Evolutionary conservation across 106 monocot species (phyloP), one percentile per base, ranked within the genome.

Genomic region (Chionographis japonica): DNA sequence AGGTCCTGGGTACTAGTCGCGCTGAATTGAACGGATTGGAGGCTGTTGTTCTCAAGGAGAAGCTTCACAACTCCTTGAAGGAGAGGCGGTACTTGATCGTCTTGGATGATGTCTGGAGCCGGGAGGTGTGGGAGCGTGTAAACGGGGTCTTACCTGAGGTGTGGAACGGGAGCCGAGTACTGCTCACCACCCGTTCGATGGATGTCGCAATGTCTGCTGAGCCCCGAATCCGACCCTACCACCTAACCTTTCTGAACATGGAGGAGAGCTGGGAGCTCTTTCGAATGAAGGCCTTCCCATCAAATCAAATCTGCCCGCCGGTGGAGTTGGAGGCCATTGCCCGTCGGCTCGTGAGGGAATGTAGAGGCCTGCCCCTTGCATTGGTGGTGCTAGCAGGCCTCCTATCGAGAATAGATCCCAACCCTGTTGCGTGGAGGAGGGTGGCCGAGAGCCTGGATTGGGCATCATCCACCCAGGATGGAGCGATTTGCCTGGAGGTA

Each of bases 121-220:
- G 12, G 1, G 62, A 72, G 6, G 58, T 72, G 14, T 72, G 72
- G 72, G 8, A 38, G 16, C 4, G 19, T 8, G 20, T 72, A 6
- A 18, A n/a, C 8, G 51, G 18, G 2, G 42, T 18, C 14, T 16
- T 72, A 13, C 72, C 72, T 36, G 49, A 62, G 11, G 15, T 15
- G 16, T 4, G 15, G 19, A 72, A 72, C n/a, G 72, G 72, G 40
- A 72, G 72, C 38, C 61, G 72, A 50, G 61, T 72, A 3, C 39
- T 72, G 20, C 36, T 71, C 4, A 71, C 70, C 58, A 71, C 70
- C 39, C 56, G 70, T 8, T 17, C 0, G 1, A 1, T n/a, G 0
- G 16, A 71, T 12, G 70, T 74, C 9, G 74, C 56, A 17, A 65
- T 39, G 37, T 10, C 40, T 3, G 72, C 72, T 13, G 4, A 62